phyloP scores from a whole-genome alignment of 2,329 filamentous ascomycete genomes.

The Fusarium sp. region DNA sequence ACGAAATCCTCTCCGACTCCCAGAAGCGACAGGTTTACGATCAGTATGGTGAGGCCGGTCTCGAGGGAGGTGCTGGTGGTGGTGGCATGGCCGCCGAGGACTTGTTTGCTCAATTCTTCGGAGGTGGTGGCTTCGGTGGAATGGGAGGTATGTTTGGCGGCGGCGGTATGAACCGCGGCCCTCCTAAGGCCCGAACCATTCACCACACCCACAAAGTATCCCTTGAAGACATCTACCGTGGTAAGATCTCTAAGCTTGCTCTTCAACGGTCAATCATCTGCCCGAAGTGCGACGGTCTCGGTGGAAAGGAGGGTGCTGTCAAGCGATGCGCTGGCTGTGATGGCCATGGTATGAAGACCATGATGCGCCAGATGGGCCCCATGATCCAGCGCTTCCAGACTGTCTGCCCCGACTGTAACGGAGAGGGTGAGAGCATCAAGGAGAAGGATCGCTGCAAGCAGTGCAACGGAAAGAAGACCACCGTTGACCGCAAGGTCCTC shows the following conservation, averaged over 20 bases:
- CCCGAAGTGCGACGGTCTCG: slow-evolving; percentile 90
- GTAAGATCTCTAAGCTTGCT: slow-evolving; percentile 97
- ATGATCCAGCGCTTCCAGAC: slow-evolving; percentile 99
- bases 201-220: slow-evolving; percentile 99
- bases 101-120: slow-evolving; percentile 96
- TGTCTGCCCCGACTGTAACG: slow-evolving; percentile 97
- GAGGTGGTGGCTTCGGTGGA: slow-evolving; percentile 67
- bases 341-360: slow-evolving; percentile 97
- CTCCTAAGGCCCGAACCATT: slow-evolving; percentile 91
- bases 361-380: slow-evolving; percentile 99
- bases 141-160: slow-evolving; percentile 83
- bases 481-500: slow-evolving; percentile 96
- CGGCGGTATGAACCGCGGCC: slow-evolving; percentile 75
- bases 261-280: slow-evolving; percentile 98
- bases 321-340: slow-evolving; percentile 92
- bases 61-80: slow-evolving; percentile 85
- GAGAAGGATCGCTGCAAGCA: slow-evolving; percentile 98
- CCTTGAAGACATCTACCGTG: slow-evolving; percentile 96
- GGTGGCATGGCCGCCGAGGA: slow-evolving; percentile 95
- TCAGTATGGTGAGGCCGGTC: slow-evolving; percentile 95
- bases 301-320: slow-evolving; percentile 97
- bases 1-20: slow-evolving; percentile 91
- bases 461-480: slow-evolving; percentile 97
- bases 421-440: slow-evolving; percentile 95
- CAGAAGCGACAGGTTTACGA: slow-evolving; percentile 95